Evolutionary conservation across 768 basidiomycete species (phyloP).

Genomic region (Boletus pseudopeckii): DNA sequence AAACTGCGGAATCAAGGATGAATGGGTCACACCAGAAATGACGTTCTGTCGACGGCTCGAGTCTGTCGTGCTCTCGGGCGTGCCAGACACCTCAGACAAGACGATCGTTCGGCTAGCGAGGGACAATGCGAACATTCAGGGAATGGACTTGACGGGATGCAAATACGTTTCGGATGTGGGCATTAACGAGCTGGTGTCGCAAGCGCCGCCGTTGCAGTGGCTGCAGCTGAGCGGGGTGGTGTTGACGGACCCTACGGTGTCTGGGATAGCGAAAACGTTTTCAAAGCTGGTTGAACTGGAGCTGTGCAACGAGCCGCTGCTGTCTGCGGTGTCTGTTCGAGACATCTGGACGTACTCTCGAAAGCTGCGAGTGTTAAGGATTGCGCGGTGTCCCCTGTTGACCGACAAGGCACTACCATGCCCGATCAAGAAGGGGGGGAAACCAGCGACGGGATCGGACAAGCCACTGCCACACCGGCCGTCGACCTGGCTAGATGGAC

Average conservation of each 20-base stretch:
- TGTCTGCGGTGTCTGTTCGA: slow-evolving; percentile 67
- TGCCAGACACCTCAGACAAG: slow-evolving; percentile 63
- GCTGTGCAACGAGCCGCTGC: slow-evolving; percentile 59
- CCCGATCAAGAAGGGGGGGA: slow-evolving; percentile 34
- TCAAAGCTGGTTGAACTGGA: slow-evolving; percentile 81
- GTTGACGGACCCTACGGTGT: slow-evolving; percentile 60
- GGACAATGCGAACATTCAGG: slow-evolving; percentile 63
- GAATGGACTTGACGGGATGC: slow-evolving; percentile 76
- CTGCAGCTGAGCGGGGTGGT: slow-evolving; percentile 67
- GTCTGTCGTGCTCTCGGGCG: slow-evolving; percentile 65
- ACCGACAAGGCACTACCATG: slow-evolving; percentile 81
- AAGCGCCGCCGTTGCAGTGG: slow-evolving; percentile 67
- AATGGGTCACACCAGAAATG: slow-evolving; percentile 56
- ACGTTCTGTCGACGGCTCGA: slow-evolving; percentile 61
- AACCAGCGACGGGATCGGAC: slow-evolving; percentile 30
- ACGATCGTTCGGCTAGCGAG: slow-evolving; percentile 62
- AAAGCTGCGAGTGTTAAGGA: slow-evolving; percentile 68
- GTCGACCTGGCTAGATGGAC: slow-evolving; percentile 54
- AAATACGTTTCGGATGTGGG: slow-evolving; percentile 73
- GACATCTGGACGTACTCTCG: slow-evolving; percentile 83
- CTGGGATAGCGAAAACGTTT: slow-evolving; percentile 70
- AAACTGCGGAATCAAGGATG: slow-evolving; percentile 47
- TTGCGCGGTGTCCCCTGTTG: slow-evolving; percentile 74
- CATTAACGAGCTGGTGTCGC: slow-evolving; percentile 64
- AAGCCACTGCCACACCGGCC: slow-evolving; percentile 57